phyloP scores from a whole-genome alignment of 805 yeast genomes.

The Scheffersomyces lignosus region DNA sequence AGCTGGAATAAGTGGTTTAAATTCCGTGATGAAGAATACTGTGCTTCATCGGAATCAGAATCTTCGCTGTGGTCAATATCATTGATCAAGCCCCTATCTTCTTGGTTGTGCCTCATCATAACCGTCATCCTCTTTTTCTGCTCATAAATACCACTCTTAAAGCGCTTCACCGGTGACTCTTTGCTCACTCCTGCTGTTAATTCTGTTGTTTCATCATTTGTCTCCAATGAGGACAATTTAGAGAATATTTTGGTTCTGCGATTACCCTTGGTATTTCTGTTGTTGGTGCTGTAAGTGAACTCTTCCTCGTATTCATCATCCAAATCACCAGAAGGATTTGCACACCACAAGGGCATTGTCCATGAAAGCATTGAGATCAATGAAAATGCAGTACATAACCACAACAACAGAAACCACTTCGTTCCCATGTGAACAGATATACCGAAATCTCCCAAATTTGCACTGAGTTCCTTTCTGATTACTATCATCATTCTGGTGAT shows the following conservation, averaged over 20 bases:
- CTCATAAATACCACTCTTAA: background rate
- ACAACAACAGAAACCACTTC: slow-evolving; percentile 41
- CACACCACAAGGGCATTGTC: slow-evolving; percentile 50
- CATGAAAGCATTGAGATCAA: slow-evolving; percentile 30
- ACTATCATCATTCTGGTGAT: slow-evolving; percentile 25
- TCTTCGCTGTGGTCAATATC: background rate
- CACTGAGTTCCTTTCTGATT: slow-evolving; percentile 24
- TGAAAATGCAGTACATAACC: slow-evolving; percentile 32
- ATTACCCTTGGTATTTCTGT: background rate
- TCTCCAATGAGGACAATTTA: background rate
- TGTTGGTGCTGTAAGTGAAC: background rate
- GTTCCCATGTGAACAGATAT: slow-evolving; percentile 42
- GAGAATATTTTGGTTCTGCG: background rate
- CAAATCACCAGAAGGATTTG: slow-evolving; percentile 41
- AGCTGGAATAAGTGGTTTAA: background rate
- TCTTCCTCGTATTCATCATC: slow-evolving; percentile 17
- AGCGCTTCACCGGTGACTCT: background rate
- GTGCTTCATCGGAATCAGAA: background rate
- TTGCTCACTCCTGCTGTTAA: no score
- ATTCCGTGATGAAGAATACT: background rate
- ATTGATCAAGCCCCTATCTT: slow-evolving; percentile 1
- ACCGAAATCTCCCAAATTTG: slow-evolving; percentile 47
- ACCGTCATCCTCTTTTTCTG: background rate
- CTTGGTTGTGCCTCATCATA: slow-evolving; percentile 1
- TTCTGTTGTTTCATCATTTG: background rate